Evolutionary conservation across 306 rosid species (phyloP), one percentile per base, ranked within the genome.

Genomic region (Gleditsia sinensis): DNA sequence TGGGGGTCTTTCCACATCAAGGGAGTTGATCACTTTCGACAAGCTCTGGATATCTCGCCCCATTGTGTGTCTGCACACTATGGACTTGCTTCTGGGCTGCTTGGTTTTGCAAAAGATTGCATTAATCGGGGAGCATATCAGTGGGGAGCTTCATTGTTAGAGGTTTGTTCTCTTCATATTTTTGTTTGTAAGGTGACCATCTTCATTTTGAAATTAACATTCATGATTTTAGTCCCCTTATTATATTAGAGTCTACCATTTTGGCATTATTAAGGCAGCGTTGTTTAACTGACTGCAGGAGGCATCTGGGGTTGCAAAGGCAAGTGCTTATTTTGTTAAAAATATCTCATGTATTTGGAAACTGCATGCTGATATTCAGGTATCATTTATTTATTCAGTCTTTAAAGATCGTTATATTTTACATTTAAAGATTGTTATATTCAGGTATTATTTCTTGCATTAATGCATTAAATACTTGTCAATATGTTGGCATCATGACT

Each of bases 11-110:
- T 88, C 63, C 72, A 28, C 67, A 16, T 75, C 55, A 84, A 94
- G 98, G 98, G 97, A 82, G 82, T 91, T 58, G 98, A 94, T 75
- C 90, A 81, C 65, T 91, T 91, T 84, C 91, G 71, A 64, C 88
- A 81, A 87, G 98, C 96, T 49, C 78, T 91, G 73, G 85, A 84
- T 77, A 83, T 89, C 63, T 85, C 85, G 28, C 96, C 92, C 53
- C 73, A 82, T 27, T 89, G 89, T 69, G 77, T 91, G 39, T 82
- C 97, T 55, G 97, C 97, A 36, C 86, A 81, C 69, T 91, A 84
- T 81, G 98, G 98, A 68, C 96, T 91, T 86, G 91, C 96, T 74
- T 84, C 81, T 46, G 98, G 90, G 74, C 80, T 94, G 80, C 94
- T 94, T 81, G 79, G 94, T 74, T 81, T 84, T 69, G 97, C 96